phyloP scores from a whole-genome alignment of 208 protist genomes.

The Acanthamoeba lenticulata region DNA sequence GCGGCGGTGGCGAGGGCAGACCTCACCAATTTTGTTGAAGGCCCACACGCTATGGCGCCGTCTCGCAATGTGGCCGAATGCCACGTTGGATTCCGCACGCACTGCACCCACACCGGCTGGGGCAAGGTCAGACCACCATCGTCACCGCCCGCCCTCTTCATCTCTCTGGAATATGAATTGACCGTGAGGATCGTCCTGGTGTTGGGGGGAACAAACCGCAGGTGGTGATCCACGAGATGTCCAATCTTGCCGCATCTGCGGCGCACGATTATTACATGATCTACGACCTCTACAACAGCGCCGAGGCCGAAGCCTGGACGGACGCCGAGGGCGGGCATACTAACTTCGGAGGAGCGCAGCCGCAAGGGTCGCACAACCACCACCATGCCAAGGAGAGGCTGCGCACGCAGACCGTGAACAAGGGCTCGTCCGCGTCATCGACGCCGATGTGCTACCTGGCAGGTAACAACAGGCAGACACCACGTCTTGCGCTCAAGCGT shows the following conservation, averaged over 20 bases:
- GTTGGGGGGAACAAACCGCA: neutral
- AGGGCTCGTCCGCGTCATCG: neutral
- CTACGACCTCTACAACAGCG: neutral
- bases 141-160: neutral
- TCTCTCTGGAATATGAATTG: neutral
- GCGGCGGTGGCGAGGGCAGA: too few relatives aligned
- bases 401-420: neutral
- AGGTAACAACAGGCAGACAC: neutral
- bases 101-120: conserved; percentile 17
- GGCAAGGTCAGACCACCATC: neutral
- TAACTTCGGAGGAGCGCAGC: neutral
- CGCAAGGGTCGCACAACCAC: neutral
- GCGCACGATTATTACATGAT: conserved; percentile 45
- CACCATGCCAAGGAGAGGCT: neutral
- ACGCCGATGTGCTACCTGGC: neutral
- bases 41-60: neutral
- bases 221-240: conserved; percentile 53
- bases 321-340: neutral
- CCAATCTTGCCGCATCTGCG: neutral
- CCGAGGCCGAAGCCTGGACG: neutral
- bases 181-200: too few relatives aligned
- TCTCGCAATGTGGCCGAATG: neutral
- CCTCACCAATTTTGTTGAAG: neutral
- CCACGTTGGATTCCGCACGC: neutral
- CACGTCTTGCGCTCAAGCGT: neutral